phyloP scores from a whole-genome alignment of 805 yeast genomes.

The Ogataea paradorogensis region DNA sequence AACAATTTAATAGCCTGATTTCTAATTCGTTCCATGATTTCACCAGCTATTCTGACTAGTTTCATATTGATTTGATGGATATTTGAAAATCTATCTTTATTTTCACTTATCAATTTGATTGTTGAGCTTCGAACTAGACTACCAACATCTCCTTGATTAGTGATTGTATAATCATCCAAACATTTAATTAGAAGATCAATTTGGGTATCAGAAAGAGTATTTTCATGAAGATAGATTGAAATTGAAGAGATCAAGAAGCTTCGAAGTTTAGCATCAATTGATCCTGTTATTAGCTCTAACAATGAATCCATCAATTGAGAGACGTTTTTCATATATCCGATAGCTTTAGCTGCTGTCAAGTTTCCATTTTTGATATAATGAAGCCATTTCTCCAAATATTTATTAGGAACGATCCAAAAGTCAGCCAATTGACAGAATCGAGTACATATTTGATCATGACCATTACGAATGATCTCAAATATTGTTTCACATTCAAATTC shows the following conservation, averaged over 20 bases:
- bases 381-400: constrained; percentile 31
- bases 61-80: constrained; percentile 28
- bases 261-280: constrained; percentile 30
- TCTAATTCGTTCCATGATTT: constrained; percentile 57
- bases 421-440: constrained; percentile 33
- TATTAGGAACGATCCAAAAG: constrained; percentile 13
- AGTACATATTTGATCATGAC: constrained; percentile 20
- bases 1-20: constrained; percentile 40
- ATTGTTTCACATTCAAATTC: constrained; percentile 19
- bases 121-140: constrained; percentile 58
- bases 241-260: constrained; percentile 26
- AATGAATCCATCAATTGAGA: constrained; percentile 22
- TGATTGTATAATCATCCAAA: constrained; percentile 73
- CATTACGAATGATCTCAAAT: constrained; percentile 30
- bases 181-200: constrained; percentile 31
- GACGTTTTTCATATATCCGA: constrained; percentile 29
- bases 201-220: constrained; percentile 10
- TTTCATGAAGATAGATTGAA: constrained; percentile 23
- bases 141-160: constrained; percentile 92
- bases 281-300: constrained; percentile 24
- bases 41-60: constrained; percentile 58
- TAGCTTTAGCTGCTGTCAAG: constrained; percentile 35
- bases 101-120: constrained; percentile 37
- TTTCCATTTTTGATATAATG: constrained; percentile 40
- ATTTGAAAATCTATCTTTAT: constrained; percentile 20